Evolutionary conservation across 2,329 filamentous ascomycete genomes (phyloP).

Genomic region (Fusarium decemcellulare): DNA sequence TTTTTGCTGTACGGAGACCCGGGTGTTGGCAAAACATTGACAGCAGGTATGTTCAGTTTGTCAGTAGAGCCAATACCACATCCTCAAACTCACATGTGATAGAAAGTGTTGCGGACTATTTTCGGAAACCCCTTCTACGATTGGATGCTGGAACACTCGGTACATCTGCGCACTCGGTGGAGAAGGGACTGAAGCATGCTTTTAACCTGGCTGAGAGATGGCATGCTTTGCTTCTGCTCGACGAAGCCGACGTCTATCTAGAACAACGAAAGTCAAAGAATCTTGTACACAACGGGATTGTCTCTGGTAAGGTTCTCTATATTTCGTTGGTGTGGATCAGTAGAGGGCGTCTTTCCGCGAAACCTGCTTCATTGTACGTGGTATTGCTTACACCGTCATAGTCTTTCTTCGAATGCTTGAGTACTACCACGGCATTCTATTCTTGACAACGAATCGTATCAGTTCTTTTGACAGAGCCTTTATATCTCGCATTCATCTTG

Average conservation of each 20-base stretch:
- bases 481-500: too few species aligned
- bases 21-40: not conserved
- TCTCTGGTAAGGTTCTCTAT: too few species aligned
- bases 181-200: not conserved
- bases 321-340: too few species aligned
- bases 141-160: not conserved
- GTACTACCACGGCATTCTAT: too few species aligned
- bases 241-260: conserved; percentile 5
- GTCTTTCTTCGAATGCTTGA: too few species aligned
- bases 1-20: not conserved
- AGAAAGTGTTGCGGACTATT: not conserved
- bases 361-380: too few species aligned
- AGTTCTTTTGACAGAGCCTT: too few species aligned
- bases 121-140: not conserved
- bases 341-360: too few species aligned
- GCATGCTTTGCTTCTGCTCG: not conserved
- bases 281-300: not conserved
- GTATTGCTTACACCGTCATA: too few species aligned
- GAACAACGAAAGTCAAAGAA: not conserved
- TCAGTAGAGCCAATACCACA: too few species aligned
- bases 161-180: not conserved
- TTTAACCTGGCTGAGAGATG: not conserved
- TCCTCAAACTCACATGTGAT: not conserved
- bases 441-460: too few species aligned
- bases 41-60: too few species aligned